Conservation (phyloP, 441 rosid genomes). For the Kokia cookei region DNA sequence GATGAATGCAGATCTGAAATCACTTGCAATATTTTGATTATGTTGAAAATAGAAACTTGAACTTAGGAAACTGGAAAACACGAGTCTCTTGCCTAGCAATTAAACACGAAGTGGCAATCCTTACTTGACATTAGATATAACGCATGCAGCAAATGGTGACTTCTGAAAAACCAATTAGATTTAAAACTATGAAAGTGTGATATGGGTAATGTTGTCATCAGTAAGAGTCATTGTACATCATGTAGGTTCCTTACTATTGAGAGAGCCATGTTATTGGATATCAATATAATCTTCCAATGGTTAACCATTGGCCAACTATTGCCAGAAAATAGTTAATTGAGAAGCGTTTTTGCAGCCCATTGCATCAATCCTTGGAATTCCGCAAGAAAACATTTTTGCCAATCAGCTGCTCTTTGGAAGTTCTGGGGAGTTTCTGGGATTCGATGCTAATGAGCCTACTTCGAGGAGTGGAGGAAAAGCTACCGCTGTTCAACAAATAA, state of each 20-base stretch:
- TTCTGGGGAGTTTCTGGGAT: conserved; percentile 75
- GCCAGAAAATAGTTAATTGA: background rate
- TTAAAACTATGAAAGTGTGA: background rate
- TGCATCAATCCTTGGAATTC: conserved; percentile 83
- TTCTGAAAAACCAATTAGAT: background rate
- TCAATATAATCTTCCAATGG: background rate
- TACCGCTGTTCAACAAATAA: conserved; percentile 79
- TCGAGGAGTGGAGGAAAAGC: conserved; percentile 99
- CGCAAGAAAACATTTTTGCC: conserved; percentile 78
- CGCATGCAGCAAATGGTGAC: background rate
- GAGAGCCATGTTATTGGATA: background rate
- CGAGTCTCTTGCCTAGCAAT: background rate
- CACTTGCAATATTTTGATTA: background rate
- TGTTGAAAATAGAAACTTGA: background rate
- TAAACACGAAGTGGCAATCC: background rate
- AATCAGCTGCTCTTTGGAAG: conserved; percentile 71
- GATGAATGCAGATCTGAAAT: background rate
- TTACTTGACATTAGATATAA: background rate
- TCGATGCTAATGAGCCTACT: conserved; percentile 85
- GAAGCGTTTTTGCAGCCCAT: conserved; percentile 58
- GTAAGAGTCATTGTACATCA: background rate
- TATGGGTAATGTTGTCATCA: background rate
- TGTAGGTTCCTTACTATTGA: background rate
- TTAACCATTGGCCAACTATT: too few relatives aligned
- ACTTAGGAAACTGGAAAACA: background rate